Evolutionary conservation across 2,329 filamentous ascomycete species (phyloP).

Genomic region (Emericellopsis atlantica): DNA sequence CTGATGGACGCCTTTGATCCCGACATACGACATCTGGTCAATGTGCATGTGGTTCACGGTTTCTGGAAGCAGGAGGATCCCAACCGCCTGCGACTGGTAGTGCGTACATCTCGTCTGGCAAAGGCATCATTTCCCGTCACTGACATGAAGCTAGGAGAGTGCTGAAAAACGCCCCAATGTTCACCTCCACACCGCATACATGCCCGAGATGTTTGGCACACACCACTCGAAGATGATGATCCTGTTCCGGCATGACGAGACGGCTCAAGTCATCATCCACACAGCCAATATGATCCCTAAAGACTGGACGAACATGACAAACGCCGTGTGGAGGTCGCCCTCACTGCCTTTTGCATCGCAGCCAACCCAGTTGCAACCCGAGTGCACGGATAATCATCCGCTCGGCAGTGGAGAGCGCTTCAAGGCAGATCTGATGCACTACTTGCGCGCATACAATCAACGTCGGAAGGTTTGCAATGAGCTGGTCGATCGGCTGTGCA

Average conservation of each 20-base stretch:
- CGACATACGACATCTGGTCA: conserved; percentile 33
- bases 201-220: conserved; percentile 77
- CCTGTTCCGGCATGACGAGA: conserved; percentile 65
- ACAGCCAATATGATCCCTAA: conserved; percentile 84
- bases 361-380: neutral
- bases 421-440: conserved; percentile 62
- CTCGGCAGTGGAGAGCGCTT: conserved; percentile 56
- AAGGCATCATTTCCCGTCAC: neutral
- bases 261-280: conserved; percentile 69
- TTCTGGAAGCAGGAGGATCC: conserved; percentile 56
- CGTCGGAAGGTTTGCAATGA: conserved; percentile 36
- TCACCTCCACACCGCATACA: conserved; percentile 57
- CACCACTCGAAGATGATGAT: conserved; percentile 84
- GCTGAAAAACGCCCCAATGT: conserved; percentile 54
- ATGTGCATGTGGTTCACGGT: conserved; percentile 45
- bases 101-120: conserved; percentile 18
- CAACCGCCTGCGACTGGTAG: conserved; percentile 43
- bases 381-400: conserved; percentile 2
- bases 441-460: conserved; percentile 57
- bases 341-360: conserved; percentile 35
- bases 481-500: conserved; percentile 43
- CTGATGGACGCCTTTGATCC: conserved; percentile 40
- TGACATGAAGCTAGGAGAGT: conserved; percentile 34
- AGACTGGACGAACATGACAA: conserved; percentile 83
- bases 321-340: conserved; percentile 71